A percentile compares a stretch with the other conserved stretches of the same genome.
phyloP scores from a whole-genome alignment of 148 eudicot genomes.

The Fagopyrum esculentum region DNA sequence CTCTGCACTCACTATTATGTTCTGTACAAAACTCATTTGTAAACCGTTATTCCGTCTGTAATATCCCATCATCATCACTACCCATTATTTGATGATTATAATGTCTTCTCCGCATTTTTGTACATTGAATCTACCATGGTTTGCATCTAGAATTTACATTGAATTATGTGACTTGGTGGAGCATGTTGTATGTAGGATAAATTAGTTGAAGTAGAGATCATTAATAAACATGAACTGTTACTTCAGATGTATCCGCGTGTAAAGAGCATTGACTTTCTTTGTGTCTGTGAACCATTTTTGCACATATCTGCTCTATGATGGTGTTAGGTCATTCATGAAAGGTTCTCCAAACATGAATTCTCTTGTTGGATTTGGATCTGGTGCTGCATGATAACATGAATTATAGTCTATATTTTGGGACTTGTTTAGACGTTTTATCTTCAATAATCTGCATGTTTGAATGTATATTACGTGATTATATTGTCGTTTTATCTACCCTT shows the following conservation, averaged over 20 bases:
- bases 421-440: too few species aligned
- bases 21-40: background rate
- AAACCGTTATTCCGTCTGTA: background rate
- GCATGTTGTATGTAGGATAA: too few species aligned
- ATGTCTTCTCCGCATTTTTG: background rate
- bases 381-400: too few species aligned
- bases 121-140: background rate
- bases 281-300: background rate
- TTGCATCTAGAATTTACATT: background rate
- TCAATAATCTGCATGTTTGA: too few species aligned
- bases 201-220: background rate
- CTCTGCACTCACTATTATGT: background rate
- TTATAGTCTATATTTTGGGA: too few species aligned
- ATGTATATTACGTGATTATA: too few species aligned
- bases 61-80: background rate
- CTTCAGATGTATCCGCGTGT: background rate
- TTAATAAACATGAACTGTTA: background rate
- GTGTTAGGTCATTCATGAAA: conserved; percentile 59
- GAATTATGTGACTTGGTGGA: too few species aligned
- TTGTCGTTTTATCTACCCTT: too few species aligned
- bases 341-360: conserved; percentile 97
- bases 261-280: background rate
- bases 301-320: conserved; percentile 76
- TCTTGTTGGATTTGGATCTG: conserved; percentile 91
- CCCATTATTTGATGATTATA: too few species aligned